Evolutionary conservation across 2,329 filamentous ascomycete species (phyloP), one percentile per base, ranked within the genome.

Genomic region (Endoconidiophora laricicola): DNA sequence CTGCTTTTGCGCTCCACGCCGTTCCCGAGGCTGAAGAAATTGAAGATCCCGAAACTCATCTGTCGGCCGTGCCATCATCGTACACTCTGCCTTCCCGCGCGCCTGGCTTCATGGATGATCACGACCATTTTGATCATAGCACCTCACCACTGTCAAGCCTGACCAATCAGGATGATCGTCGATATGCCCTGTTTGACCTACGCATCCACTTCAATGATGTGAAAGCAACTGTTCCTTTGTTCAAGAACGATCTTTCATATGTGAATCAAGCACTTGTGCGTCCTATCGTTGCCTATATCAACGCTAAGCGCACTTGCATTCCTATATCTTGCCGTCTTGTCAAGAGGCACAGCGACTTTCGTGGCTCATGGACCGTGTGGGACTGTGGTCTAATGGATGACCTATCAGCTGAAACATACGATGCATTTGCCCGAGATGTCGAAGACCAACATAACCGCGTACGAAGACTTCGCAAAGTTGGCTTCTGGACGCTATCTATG

Each of bases 251-350:
- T 60, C 76, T 96, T 45, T 93, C 86, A 1, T 98, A 96, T 63
- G 83, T 95, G 59, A 96, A 95, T 65, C 93, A 94, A 63, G 87
- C 91, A 1, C 78, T 96, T 3, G 86, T 96, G 36, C 79, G 91
- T 3, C 91, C 91, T 14, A 98, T 98, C 54, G 88, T 98, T 39
- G 91, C 91, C 5, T 98, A 96, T 63, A 96, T 98, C 66, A 98
- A 98, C 65, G 85, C 86, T 40, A 86, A 87, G 62, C 82, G 81
- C 60, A 94, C 90, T 0, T 96, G 94, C 60, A 96, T 98, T 41
- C 91, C 91, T 23, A 86, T 98, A 58, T 84, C 82, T 58, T 96
- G 91, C 66, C 83, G 90, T 54, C 85, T 98, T 45, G 86, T 96
- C 56, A 98, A 98, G 69, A 79, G 80, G 5, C 75, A 80, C 16